These are phyloP conservation scores for Leavenworthia alabamica DNA, from an alignment of 345 rosid species.

Conservation along the genomic window DNA sequence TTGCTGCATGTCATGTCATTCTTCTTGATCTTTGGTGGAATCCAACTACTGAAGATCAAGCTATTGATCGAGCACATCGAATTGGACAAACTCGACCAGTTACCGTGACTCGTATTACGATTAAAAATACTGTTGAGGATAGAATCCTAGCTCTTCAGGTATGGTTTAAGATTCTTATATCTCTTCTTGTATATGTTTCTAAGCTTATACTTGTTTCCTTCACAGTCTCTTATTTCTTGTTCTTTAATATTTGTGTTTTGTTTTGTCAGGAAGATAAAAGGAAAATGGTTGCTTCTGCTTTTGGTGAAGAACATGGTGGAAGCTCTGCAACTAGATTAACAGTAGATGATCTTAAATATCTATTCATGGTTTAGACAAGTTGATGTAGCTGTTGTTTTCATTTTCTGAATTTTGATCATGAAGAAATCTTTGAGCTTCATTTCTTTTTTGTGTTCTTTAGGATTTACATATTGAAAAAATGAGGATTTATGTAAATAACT, in stretches of 20 bases:
- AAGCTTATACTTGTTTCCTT: not conserved
- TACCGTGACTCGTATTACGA: conserved; percentile 79
- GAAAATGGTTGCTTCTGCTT: conserved; percentile 95
- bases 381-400: conserved; percentile 1
- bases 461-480: conserved; percentile 33
- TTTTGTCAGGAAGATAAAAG: conserved; percentile 77
- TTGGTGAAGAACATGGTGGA: conserved; percentile 86
- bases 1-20: conserved; percentile 90
- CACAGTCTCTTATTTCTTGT: not conserved
- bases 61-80: conserved; percentile 85
- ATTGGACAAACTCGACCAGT: conserved; percentile 97
- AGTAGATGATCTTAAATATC: conserved; percentile 74
- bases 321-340: conserved; percentile 70
- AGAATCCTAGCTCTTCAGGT: conserved; percentile 88
- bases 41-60: conserved; percentile 54
- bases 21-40: conserved; percentile 99
- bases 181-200: not conserved
- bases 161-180: conserved; percentile 5
- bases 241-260: not conserved
- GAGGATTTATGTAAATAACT: conserved; percentile 39
- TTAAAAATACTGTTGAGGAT: conserved; percentile 82
- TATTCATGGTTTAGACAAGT: conserved; percentile 39
- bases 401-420: conserved; percentile 28
- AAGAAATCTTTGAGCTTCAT: conserved; percentile 20
- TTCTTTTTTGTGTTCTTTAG: conserved; percentile 39